Conservation (phyloP, 345 rosid species). For the Aquilaria sinensis region DNA sequence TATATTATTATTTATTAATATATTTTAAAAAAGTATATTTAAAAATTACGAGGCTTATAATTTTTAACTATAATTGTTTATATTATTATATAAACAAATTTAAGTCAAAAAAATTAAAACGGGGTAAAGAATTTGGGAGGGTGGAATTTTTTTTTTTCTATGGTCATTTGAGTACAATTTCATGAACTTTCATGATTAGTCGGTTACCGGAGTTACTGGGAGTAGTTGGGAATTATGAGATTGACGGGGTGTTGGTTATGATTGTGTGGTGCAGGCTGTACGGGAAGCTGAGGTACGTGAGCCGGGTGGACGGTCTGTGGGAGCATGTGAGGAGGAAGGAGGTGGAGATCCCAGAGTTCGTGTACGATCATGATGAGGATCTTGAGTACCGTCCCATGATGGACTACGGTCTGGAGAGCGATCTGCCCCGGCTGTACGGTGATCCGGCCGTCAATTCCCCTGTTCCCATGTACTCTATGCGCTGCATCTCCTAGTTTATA, state of each 20-base stretch:
- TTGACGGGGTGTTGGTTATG: no score
- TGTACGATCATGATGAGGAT: conserved; percentile 66
- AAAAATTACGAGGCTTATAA: no score
- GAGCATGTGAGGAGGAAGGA: conserved; percentile 68
- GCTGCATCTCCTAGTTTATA: conserved; percentile 47
- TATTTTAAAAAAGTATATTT: no score
- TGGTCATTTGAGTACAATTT: no score
- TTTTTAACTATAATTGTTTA: no score
- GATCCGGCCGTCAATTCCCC: conserved; percentile 42
- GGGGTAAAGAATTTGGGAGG: no score
- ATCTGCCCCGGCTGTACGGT: conserved; percentile 46
- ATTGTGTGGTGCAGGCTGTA: conserved; percentile 47
- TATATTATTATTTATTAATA: no score
- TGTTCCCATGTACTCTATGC: conserved; percentile 46
- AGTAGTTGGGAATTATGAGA: no score
- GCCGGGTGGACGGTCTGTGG: conserved; percentile 70
- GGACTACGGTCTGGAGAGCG: conserved; percentile 76
- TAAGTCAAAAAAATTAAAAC: no score
- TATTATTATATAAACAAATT: no score
- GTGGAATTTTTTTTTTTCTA: no score
- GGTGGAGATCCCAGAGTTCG: conserved; percentile 70
- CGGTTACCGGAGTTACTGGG: neutral
- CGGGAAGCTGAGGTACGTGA: conserved; percentile 57
- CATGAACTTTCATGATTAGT: neutral
- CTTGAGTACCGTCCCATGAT: conserved; percentile 68